Base-by-base conservation (phyloP, 371 early-diverging fungal species). In the Sanchytrium tribonematis region DNA sequence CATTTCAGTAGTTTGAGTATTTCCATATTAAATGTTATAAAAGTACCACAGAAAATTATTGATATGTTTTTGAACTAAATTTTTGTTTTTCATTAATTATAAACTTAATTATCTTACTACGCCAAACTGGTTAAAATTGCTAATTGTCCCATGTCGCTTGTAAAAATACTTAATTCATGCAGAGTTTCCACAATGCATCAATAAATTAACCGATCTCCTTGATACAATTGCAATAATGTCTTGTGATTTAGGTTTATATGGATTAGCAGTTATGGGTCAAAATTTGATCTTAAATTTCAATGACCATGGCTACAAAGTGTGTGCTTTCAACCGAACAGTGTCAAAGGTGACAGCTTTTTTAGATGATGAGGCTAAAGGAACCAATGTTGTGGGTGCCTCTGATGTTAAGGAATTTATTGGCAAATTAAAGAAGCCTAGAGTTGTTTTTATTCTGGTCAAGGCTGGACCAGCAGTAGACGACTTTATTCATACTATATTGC, bases 211-310 rank as follows among this genome's bases (percentile, higher is more conserved):
- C n/a, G n/a, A n/a, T n/a, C n/a, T n/a, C n/a, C n/a, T n/a, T n/a
- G n/a, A 48, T 48, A 48, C 48, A 12, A 5, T 22, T 48, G 5
- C 12, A 48, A 48, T 48, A 5, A 48, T 48, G 48, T 48, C 48
- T 12, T 48, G 48, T 83, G 97, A 98, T 80, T 89, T 98, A 75
- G 98, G 97, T 78, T 87, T 98, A 74, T 94, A 98, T 77, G 98
- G 98, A 77, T 83, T 98, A 79, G 98, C 97, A 78, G 96, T 96
- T 75, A 98, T 98, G 98, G 93, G 98, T 74, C 93, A 93, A 80
- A 97, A 95, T 83, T 80, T 98, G 73, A 89, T 97, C 74, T 82
- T 97, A 69, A 98, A 98, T 86, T 88, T 98, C 85, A 87, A 89
- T 78, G 97, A 96, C 78, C 86, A 96, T 74, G 97, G 96, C 66